Conservation (phyloP, 192 early-diverging fungal genomes). For the Coemansia nantahalensis region DNA sequence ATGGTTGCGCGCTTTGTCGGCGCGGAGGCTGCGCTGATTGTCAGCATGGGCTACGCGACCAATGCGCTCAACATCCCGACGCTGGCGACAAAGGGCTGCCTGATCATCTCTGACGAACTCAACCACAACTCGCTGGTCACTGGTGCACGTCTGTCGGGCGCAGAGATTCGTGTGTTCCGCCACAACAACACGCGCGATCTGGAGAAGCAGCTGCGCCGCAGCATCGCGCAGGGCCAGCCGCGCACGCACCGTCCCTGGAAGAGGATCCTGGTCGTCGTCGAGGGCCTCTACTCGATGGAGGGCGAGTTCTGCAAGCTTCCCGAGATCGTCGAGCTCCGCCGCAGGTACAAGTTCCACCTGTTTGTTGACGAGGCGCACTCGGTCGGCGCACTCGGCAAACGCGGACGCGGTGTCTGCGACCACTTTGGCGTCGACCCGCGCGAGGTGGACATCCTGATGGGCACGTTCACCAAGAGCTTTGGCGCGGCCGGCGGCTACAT, state of each 20-base stretch:
- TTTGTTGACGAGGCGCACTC: conserved; percentile 98
- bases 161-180: conserved; percentile 88
- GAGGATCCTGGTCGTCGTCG: conserved; percentile 95
- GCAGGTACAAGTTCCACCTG: conserved; percentile 92
- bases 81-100: conserved; percentile 75
- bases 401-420: conserved; percentile 95
- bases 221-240: conserved; percentile 94
- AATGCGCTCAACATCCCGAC: conserved; percentile 93
- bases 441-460: conserved; percentile 94
- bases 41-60: conserved; percentile 97
- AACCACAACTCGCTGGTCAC: conserved; percentile 95
- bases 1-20: conserved; percentile 90
- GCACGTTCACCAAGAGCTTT: conserved; percentile 97
- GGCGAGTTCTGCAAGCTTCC: conserved; percentile 88
- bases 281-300: conserved; percentile 98
- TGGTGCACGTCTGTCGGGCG: conserved; percentile 89
- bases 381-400: conserved; percentile 90
- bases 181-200: conserved; percentile 87
- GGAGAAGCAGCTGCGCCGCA: conserved; percentile 76
- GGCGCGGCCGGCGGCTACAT: conserved; percentile 97
- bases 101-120: conserved; percentile 94
- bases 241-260: conserved; percentile 98
- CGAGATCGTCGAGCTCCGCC: conserved; percentile 82
- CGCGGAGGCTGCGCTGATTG: conserved; percentile 78
- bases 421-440: conserved; percentile 88